Conservation (phyloP, 306 rosid genomes). For the Canavalia gladiata region DNA sequence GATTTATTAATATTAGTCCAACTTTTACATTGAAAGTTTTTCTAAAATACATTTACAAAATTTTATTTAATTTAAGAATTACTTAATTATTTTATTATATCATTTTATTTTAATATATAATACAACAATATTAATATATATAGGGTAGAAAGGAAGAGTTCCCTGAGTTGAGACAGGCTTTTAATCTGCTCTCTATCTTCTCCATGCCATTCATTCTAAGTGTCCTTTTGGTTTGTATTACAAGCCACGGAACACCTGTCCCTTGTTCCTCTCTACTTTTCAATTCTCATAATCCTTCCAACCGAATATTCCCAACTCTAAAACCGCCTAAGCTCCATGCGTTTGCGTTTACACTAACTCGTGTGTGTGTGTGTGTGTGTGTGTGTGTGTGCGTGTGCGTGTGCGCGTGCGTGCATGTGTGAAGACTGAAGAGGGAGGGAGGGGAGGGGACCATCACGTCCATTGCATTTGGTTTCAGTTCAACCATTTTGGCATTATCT, state of each 20-base stretch:
- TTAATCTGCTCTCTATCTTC: background rate
- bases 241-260: slow-evolving; percentile 11
- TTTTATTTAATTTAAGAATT: no score
- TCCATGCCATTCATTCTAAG: background rate
- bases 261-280: slow-evolving; percentile 15
- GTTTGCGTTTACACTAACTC: slow-evolving; percentile 1
- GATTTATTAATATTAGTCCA: no score
- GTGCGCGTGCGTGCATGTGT: background rate
- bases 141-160: background rate
- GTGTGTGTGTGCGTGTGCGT: no score
- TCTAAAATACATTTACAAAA: no score
- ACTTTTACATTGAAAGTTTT: no score
- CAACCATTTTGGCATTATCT: slow-evolving; percentile 39
- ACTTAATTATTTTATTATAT: no score
- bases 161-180: background rate
- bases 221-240: background rate
- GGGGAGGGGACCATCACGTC: background rate
- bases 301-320: slow-evolving; percentile 51
- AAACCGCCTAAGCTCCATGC: slow-evolving; percentile 35
- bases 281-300: background rate
- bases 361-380: background rate
- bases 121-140: no score
- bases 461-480: slow-evolving; percentile 22
- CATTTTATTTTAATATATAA: no score
- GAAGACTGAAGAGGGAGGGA: background rate